These are phyloP conservation scores for Diplosphaera chodatii DNA, from an alignment of 139 green algal species.

Conservation along the genomic window DNA sequence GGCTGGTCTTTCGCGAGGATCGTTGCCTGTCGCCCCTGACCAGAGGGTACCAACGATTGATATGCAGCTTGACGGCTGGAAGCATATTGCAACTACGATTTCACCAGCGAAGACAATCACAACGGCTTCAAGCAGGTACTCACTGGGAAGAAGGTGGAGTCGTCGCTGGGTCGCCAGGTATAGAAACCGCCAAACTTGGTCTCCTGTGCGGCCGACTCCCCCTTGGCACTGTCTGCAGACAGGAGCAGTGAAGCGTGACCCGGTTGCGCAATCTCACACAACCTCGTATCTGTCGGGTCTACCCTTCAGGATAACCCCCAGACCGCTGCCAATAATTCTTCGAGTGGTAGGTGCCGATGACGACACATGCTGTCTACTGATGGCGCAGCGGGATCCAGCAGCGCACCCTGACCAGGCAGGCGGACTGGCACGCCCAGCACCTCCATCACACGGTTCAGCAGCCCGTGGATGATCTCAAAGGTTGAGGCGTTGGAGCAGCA, in stretches of 20 bases:
- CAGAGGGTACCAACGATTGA: not conserved
- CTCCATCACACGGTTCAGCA: constrained; percentile 97
- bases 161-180: constrained; percentile 54
- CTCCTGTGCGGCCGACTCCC: not conserved
- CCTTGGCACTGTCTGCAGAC: not conserved
- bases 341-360: no score
- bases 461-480: constrained; percentile 94
- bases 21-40: constrained; percentile 44
- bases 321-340: no score
- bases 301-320: no score
- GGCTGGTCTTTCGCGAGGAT: constrained; percentile 27
- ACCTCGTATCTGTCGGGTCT: no score
- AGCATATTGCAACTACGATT: no score
- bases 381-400: not conserved
- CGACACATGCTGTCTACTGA: no score
- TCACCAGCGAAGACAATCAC: no score
- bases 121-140: no score
- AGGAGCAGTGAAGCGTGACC: not conserved
- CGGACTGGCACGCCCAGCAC: constrained; percentile 68
- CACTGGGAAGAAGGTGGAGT: constrained; percentile 82
- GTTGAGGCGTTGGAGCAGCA: constrained; percentile 65
- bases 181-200: constrained; percentile 48
- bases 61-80: not conserved
- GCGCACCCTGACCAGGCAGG: constrained; percentile 14
- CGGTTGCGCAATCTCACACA: no score